Conservation (phyloP, 768 basidiomycete genomes). For the Suillus subaureus region DNA sequence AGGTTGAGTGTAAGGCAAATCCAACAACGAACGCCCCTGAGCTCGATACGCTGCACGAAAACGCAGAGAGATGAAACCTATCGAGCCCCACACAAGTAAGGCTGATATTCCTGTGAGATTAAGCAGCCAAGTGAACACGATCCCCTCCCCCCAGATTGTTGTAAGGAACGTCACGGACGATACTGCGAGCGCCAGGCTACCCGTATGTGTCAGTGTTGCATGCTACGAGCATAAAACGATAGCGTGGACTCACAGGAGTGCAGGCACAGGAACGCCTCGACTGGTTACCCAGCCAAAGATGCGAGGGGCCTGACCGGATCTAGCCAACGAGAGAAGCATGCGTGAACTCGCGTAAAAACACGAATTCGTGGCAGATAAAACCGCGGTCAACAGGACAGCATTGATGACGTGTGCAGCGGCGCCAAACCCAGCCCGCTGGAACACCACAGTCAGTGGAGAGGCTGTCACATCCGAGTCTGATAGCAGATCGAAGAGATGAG, state of each 20-base stretch:
- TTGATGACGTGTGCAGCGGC: slow-evolving; percentile 65
- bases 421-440: slow-evolving; percentile 63
- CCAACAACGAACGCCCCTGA: slow-evolving; percentile 50
- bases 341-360: slow-evolving; percentile 69
- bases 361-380: slow-evolving; percentile 64
- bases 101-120: slow-evolving; percentile 69
- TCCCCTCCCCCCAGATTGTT: slow-evolving; percentile 57
- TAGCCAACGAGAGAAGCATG: slow-evolving; percentile 62
- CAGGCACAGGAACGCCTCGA: slow-evolving; percentile 63
- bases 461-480: slow-evolving; percentile 52
- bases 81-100: slow-evolving; percentile 67
- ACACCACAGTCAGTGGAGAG: slow-evolving; percentile 66
- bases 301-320: slow-evolving; percentile 63
- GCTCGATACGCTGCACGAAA: slow-evolving; percentile 64
- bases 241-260: slow-evolving; percentile 46
- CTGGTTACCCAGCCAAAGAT: slow-evolving; percentile 67
- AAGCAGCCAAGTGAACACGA: slow-evolving; percentile 61
- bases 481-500: background rate
- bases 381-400: slow-evolving; percentile 66
- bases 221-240: slow-evolving; percentile 21
- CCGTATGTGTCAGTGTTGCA: slow-evolving; percentile 26
- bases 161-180: slow-evolving; percentile 56
- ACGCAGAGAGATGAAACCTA: slow-evolving; percentile 55
- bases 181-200: slow-evolving; percentile 49
- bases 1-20: slow-evolving; percentile 62